Evolutionary conservation across 768 basidiomycete genomes (phyloP).

Genomic region (Leucosporidium creatinivorum): DNA sequence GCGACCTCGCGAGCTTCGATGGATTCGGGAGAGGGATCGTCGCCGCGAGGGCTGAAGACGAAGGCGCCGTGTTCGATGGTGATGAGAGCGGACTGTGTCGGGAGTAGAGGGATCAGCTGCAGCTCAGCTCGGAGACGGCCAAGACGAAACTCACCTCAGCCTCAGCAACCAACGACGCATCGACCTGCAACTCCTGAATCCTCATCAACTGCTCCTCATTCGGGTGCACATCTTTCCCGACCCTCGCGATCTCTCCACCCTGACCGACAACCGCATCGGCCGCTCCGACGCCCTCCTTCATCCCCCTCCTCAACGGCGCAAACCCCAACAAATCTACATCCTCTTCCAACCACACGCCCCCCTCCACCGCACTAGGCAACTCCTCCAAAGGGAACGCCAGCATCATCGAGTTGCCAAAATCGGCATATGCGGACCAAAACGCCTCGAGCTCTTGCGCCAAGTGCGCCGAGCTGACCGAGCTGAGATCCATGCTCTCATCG

Average conservation of each 20-base stretch:
- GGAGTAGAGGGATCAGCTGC: not conserved
- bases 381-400: slow-evolving; percentile 60
- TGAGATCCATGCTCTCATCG: slow-evolving; percentile 17
- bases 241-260: slow-evolving; percentile 13
- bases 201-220: slow-evolving; percentile 95
- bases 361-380: slow-evolving; percentile 51
- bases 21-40: slow-evolving; percentile 1
- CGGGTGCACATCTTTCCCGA: slow-evolving; percentile 55
- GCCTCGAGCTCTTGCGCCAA: slow-evolving; percentile 37
- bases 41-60: slow-evolving; percentile 14
- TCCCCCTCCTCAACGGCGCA: slow-evolving; percentile 62
- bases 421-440: slow-evolving; percentile 68
- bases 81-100: slow-evolving; percentile 18
- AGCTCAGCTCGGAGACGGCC: not conserved
- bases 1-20: slow-evolving; percentile 9
- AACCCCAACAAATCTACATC: slow-evolving; percentile 85
- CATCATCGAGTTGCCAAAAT: slow-evolving; percentile 58
- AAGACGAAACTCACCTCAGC: slow-evolving; percentile 49
- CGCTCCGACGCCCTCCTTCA: slow-evolving; percentile 42
- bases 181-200: slow-evolving; percentile 71
- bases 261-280: slow-evolving; percentile 17
- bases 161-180: slow-evolving; percentile 57
- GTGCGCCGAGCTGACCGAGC: not conserved
- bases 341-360: slow-evolving; percentile 64
- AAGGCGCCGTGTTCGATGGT: slow-evolving; percentile 18